Conservation (phyloP, 768 basidiomycete genomes). For the Amanita muscaria region DNA sequence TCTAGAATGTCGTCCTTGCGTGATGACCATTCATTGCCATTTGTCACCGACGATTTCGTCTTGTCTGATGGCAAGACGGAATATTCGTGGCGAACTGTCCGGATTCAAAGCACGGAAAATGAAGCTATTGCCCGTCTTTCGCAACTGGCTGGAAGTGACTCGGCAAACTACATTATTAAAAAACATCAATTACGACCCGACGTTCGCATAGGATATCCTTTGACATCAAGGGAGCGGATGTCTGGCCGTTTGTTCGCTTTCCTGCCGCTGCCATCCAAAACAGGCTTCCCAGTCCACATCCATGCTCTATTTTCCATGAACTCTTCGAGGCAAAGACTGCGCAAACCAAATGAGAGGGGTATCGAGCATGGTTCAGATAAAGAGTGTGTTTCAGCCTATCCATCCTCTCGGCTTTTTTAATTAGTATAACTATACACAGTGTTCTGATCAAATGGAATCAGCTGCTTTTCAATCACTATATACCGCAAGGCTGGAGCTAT, state of each 20-base stretch:
- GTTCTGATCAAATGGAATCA: conserved; percentile 40
- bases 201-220: conserved; percentile 29
- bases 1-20: neutral
- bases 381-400: too few species aligned
- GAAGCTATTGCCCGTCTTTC: conserved; percentile 4
- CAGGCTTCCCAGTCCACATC: conserved; percentile 36
- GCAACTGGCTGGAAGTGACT: neutral
- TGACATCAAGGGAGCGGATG: neutral
- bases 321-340: conserved; percentile 33
- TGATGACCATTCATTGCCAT: neutral
- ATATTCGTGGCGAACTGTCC: conserved; percentile 25
- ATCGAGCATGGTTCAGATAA: conserved; percentile 30
- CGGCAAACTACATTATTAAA: conserved; percentile 13
- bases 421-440: conserved; percentile 24
- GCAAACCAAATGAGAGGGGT: conserved; percentile 32
- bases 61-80: neutral
- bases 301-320: conserved; percentile 41
- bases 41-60: neutral
- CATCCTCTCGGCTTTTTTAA: neutral
- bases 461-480: conserved; percentile 33
- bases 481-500: conserved; percentile 35
- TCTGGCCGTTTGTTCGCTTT: conserved; percentile 40
- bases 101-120: conserved; percentile 10
- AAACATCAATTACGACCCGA: conserved; percentile 34
- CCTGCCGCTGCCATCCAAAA: conserved; percentile 38